Conservation (phyloP, 2,329 filamentous ascomycete species). For the Metarhizium brunneum region DNA sequence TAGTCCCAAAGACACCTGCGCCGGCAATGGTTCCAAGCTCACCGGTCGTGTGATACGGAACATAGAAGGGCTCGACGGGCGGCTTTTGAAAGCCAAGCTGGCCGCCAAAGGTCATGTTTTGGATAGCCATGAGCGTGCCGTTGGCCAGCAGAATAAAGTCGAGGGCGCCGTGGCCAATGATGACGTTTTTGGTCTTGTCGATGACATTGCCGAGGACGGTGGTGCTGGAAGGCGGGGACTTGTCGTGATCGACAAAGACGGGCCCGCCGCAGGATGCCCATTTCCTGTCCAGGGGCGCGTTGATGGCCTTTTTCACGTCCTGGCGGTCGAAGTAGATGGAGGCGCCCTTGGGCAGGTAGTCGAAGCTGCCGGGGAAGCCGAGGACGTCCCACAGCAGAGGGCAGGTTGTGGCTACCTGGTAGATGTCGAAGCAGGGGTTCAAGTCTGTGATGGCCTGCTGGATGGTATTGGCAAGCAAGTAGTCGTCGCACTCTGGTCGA, state of each 20-base stretch:
- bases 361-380: constrained; percentile 56
- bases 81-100: constrained; percentile 54
- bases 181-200: constrained; percentile 58
- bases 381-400: constrained; percentile 63
- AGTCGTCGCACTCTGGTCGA: constrained; percentile 34
- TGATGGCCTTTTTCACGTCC: constrained; percentile 60
- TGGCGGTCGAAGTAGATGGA: constrained; percentile 58
- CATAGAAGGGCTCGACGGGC: constrained; percentile 55
- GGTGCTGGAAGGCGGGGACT: not conserved
- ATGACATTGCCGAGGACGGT: constrained; percentile 54
- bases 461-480: constrained; percentile 44
- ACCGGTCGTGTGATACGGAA: constrained; percentile 35
- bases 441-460: constrained; percentile 42
- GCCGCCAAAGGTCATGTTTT: constrained; percentile 75
- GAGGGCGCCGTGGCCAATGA: constrained; percentile 64
- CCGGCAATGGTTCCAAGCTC: constrained; percentile 34
- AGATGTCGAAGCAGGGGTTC: constrained; percentile 71
- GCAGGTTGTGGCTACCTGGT: constrained; percentile 61
- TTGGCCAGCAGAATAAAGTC: constrained; percentile 61
- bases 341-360: constrained; percentile 47
- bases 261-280: constrained; percentile 48
- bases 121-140: constrained; percentile 60
- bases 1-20: constrained; percentile 56
- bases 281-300: constrained; percentile 39
- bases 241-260: constrained; percentile 26